Evolutionary conservation across 192 early-diverging fungal genomes (phyloP).

Genomic region (Coemansia sp.): DNA sequence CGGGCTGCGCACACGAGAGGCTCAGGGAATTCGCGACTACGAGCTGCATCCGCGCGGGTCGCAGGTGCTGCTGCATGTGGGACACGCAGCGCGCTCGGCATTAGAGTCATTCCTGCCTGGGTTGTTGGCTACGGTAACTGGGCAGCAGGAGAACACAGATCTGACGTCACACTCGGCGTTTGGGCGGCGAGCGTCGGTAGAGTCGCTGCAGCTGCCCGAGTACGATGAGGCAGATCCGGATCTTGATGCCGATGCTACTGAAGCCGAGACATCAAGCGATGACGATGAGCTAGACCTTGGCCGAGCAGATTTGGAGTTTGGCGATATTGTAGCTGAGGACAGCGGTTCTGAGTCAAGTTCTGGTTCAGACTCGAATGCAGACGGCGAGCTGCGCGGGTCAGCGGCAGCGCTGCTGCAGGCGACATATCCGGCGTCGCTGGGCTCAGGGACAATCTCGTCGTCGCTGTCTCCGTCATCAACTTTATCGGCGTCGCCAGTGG

Average conservation of each 20-base stretch:
- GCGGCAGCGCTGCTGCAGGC: slow-evolving; percentile 43
- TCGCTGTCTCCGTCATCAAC: slow-evolving; percentile 55
- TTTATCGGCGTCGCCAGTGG: slow-evolving; percentile 49
- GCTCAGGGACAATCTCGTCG: slow-evolving; percentile 45
- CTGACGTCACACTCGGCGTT: slow-evolving; percentile 48
- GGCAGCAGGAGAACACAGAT: slow-evolving; percentile 47
- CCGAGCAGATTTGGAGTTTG: neutral
- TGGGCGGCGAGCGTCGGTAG: slow-evolving; percentile 38
- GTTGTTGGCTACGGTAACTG: slow-evolving; percentile 45
- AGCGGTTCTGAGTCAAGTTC: neutral
- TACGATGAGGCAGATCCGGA: slow-evolving; percentile 46
- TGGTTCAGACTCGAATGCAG: neutral
- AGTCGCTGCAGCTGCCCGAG: slow-evolving; percentile 46
- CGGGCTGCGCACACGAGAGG: slow-evolving; percentile 46
- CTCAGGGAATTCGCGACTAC: slow-evolving; percentile 44
- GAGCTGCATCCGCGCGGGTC: slow-evolving; percentile 48
- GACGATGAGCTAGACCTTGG: neutral
- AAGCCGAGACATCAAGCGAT: slow-evolving; percentile 22
- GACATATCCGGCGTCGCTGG: slow-evolving; percentile 39
- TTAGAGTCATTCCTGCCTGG: slow-evolving; percentile 53
- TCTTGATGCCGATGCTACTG: slow-evolving; percentile 35
- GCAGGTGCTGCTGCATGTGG: slow-evolving; percentile 47
- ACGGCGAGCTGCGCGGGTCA: slow-evolving; percentile 36
- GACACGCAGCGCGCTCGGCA: slow-evolving; percentile 38
- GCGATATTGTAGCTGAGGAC: neutral